A percentile compares a stretch with the other conserved stretches of the same genome.
Evolutionary conservation across 2,329 filamentous ascomycete species (phyloP).

Genomic region (Scorias spongiosa): DNA sequence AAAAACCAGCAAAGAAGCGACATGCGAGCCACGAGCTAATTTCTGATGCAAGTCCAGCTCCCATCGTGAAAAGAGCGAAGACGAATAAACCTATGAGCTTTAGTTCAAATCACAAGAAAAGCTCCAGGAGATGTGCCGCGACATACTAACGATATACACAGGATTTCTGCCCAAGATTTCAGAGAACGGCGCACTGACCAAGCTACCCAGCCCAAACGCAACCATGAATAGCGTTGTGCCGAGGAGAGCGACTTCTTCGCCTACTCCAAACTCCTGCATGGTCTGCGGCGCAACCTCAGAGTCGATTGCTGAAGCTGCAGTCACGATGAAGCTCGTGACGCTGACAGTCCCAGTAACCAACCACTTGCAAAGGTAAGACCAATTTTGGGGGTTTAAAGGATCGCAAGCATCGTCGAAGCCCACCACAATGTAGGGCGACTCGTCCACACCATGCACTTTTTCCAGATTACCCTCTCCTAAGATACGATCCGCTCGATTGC

Average conservation of each 20-base stretch:
- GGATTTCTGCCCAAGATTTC: constrained; percentile 23
- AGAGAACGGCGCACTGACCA: constrained; percentile 25
- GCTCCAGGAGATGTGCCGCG: not conserved
- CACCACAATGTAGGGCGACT: constrained; percentile 1
- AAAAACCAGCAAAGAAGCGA: constrained; percentile 14
- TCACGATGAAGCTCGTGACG: not conserved
- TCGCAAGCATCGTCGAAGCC: constrained; percentile 2
- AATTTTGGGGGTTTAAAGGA: constrained; percentile 3
- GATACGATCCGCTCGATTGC: not conserved
- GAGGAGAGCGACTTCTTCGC: constrained; percentile 8
- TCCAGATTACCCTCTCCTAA: not conserved
- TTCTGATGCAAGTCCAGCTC: constrained; percentile 10
- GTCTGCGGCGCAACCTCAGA: constrained; percentile 5
- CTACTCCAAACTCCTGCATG: constrained; percentile 8
- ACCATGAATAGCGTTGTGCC: constrained; percentile 30
- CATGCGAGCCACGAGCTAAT: constrained; percentile 13
- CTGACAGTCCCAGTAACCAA: not conserved
- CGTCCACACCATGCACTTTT: not conserved
- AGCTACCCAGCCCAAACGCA: constrained; percentile 25
- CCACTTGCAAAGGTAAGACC: constrained; percentile 1
- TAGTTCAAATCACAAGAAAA: too few species aligned
- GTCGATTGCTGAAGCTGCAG: constrained; percentile 4
- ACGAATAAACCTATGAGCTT: not conserved
- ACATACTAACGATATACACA: constrained; percentile 10
- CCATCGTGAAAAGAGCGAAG: constrained; percentile 9